Evolutionary conservation across 2,329 filamentous ascomycete species (phyloP), one percentile per base, ranked within the genome.

Genomic region (Aureobasidium pullulans): DNA sequence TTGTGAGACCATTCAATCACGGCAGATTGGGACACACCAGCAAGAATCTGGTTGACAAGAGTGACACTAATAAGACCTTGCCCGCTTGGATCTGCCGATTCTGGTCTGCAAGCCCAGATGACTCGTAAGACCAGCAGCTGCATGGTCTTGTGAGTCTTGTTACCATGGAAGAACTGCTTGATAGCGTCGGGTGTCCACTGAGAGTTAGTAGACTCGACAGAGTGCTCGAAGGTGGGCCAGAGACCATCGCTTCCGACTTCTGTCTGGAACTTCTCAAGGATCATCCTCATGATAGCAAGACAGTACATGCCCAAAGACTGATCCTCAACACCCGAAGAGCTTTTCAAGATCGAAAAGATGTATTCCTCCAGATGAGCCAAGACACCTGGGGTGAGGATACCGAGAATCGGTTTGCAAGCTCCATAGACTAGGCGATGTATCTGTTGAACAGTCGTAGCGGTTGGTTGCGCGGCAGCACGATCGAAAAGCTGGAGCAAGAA

Each of bases 211-310:
- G 53, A 44, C 32, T 53, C 58, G 28, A 32, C 28, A 10, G 52
- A 46, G 42, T 42, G 44, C 0, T 58, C 54, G 10, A 58, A 49
- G 9, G 43, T 58, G 23, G 54, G 54, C 54, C 54, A 58, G 23
- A 58, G 42, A 2, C 7, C 54, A n/a, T 58, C 54, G 11, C 37
- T 58, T 9, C 43, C 54, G 6, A 58, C 29, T 8, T 49, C 54
- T 6, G 54, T 58, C 44, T 46, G 39, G 13, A 56, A 39, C 39
- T 54, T 52, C 7, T 59, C 47, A 5, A 63, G 57, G 31, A 71
- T 65, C 9, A 65, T 62, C 16, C 68, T 67, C 67, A 73, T 72
- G 60, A 73, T 71, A 0, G 69, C 68, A 15, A 75, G 63, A 60
- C 72, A 74, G 53, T 71, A 66, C 9, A 75, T 62, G 11, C 65